Percentiles rank a stretch among this genome's conserved stretches.
Evolutionary conservation across 1,284 basidiomycete genomes (phyloP).

Genomic region (Rhodotorula sp.): DNA sequence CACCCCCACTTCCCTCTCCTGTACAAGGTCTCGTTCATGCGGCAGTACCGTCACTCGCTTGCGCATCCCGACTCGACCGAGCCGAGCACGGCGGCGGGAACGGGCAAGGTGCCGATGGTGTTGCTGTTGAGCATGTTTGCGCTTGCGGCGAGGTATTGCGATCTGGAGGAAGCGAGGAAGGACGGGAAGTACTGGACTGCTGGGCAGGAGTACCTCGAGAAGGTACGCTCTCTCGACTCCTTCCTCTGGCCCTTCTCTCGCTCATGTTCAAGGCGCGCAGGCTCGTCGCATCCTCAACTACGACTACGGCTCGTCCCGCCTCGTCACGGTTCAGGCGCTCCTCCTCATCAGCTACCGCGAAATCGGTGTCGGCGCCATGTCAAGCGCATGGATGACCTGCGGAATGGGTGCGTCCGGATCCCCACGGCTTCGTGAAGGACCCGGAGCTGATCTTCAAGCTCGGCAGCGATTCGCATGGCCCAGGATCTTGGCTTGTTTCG

Average conservation of each 20-base stretch:
- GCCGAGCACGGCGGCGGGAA: slow-evolving; percentile 43
- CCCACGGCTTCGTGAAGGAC: too few species aligned
- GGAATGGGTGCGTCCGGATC: slow-evolving; percentile 60
- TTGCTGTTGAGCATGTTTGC: slow-evolving; percentile 74
- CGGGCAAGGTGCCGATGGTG: slow-evolving; percentile 58
- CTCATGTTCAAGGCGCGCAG: background rate
- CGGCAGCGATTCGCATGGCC: slow-evolving; percentile 57
- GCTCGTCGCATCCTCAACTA: slow-evolving; percentile 71
- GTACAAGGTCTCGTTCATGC: slow-evolving; percentile 57
- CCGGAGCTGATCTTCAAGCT: slow-evolving; percentile 44
- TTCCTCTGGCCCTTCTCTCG: background rate
- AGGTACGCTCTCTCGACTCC: slow-evolving; percentile 36
- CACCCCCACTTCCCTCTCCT: slow-evolving; percentile 56
- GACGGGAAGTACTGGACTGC: slow-evolving; percentile 71
- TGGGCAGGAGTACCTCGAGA: slow-evolving; percentile 68
- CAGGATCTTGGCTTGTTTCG: slow-evolving; percentile 83
- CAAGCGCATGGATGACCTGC: slow-evolving; percentile 74
- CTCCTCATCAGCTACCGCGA: slow-evolving; percentile 76
- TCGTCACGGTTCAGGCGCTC: slow-evolving; percentile 71
- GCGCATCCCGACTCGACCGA: slow-evolving; percentile 36
- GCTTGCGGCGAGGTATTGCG: slow-evolving; percentile 66
- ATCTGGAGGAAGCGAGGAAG: slow-evolving; percentile 47
- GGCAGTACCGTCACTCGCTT: slow-evolving; percentile 53
- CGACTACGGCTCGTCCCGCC: slow-evolving; percentile 62
- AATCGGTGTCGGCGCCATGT: slow-evolving; percentile 81